phyloP scores from a whole-genome alignment of 768 basidiomycete genomes.

The Calocera cornea region DNA sequence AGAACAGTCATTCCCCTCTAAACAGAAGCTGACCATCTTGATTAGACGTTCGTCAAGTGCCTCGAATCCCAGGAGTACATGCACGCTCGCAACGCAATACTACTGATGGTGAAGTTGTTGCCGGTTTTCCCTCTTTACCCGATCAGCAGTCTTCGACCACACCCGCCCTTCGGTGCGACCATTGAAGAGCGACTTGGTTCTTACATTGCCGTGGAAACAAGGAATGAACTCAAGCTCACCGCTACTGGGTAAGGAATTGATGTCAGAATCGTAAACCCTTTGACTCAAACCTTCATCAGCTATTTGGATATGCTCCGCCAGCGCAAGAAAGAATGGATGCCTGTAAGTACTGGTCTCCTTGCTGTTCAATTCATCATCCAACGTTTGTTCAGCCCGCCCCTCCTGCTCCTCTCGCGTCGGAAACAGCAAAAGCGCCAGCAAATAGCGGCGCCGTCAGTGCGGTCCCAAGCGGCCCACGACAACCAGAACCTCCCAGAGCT shows the following conservation, averaged over 20 bases:
- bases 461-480: conserved; percentile 7
- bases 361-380: background rate
- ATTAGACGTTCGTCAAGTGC: conserved; percentile 65
- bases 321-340: conserved; percentile 6
- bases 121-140: conserved; percentile 62
- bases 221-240: conserved; percentile 28
- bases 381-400: background rate
- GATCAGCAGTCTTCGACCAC: conserved; percentile 31
- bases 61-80: conserved; percentile 85
- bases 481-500: background rate
- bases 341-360: conserved; percentile 11
- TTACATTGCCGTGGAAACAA: conserved; percentile 60
- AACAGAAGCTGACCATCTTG: conserved; percentile 5
- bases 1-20: conserved; percentile 15
- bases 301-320: conserved; percentile 4
- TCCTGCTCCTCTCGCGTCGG: background rate
- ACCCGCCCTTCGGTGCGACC: conserved; percentile 36
- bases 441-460: background rate
- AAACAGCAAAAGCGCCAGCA: background rate
- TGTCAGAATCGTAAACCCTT: too few species aligned
- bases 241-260: conserved; percentile 21
- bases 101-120: conserved; percentile 80
- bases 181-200: conserved; percentile 51
- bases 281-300: background rate
- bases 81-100: conserved; percentile 94